Percentiles rank a stretch among this genome's conserved stretches.
Conservation (phyloP, 2,329 filamentous ascomycete genomes). For the Xylaria sp. region DNA sequence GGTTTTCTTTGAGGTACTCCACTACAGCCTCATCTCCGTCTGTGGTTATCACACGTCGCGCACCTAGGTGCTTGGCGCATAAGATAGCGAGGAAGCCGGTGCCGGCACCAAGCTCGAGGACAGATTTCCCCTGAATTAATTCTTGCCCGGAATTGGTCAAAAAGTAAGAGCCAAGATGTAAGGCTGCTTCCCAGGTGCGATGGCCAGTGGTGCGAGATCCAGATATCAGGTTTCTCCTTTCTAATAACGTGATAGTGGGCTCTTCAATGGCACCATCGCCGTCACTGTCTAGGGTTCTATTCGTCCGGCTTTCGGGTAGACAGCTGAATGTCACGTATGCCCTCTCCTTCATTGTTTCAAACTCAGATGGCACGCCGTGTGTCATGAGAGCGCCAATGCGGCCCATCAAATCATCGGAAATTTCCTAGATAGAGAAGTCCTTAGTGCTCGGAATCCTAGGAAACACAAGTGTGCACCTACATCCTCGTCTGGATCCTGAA, state of each 20-base stretch:
- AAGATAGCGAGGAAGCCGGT: slow-evolving; percentile 74
- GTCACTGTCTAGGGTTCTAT: neutral
- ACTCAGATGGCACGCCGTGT: slow-evolving; percentile 50
- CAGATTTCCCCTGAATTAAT: slow-evolving; percentile 61
- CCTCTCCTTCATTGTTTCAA: slow-evolving; percentile 64
- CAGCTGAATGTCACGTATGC: slow-evolving; percentile 71
- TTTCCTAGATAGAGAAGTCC: slow-evolving; percentile 54
- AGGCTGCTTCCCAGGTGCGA: slow-evolving; percentile 75
- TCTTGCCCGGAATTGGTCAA: slow-evolving; percentile 56
- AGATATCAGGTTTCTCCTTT: slow-evolving; percentile 64
- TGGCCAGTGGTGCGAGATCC: slow-evolving; percentile 72
- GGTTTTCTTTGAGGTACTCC: slow-evolving; percentile 62
- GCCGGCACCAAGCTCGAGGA: slow-evolving; percentile 74
- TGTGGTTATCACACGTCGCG: slow-evolving; percentile 66
- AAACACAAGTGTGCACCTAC: slow-evolving; percentile 31
- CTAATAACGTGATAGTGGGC: slow-evolving; percentile 62
- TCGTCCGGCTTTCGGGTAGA: slow-evolving; percentile 44
- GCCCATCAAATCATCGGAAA: slow-evolving; percentile 69
- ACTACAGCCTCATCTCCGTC: slow-evolving; percentile 70
- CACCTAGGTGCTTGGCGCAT: slow-evolving; percentile 67
- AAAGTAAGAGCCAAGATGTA: slow-evolving; percentile 72
- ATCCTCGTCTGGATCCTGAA: slow-evolving; percentile 72
- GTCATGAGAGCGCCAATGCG: slow-evolving; percentile 64
- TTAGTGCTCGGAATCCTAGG: neutral
- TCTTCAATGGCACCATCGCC: slow-evolving; percentile 38